phyloP scores from a whole-genome alignment of 306 rosid genomes.

The Cicer bijugum region DNA sequence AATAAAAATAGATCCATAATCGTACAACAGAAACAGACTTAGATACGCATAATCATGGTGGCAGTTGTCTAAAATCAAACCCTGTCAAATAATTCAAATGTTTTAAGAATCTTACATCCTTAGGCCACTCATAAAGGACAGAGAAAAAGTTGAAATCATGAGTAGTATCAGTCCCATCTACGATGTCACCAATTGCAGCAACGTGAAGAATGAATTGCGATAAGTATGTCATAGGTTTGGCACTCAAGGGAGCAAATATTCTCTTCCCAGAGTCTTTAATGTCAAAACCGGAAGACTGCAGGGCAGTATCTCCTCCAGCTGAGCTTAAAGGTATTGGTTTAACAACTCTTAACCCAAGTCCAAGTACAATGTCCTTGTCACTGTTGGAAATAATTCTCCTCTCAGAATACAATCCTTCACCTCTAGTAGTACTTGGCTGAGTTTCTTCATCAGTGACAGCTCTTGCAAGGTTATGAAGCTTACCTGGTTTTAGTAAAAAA shows the following conservation, averaged over 20 bases:
- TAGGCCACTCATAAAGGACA: slow-evolving; percentile 91
- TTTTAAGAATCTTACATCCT: slow-evolving; percentile 78
- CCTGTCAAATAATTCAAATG: slow-evolving; percentile 42
- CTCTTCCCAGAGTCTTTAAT: slow-evolving; percentile 83
- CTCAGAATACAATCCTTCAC: slow-evolving; percentile 72
- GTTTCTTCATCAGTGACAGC: slow-evolving; percentile 96
- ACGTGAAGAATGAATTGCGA: slow-evolving; percentile 93
- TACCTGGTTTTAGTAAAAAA: slow-evolving; percentile 62
- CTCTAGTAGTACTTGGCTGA: slow-evolving; percentile 66
- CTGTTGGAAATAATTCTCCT: slow-evolving; percentile 59
- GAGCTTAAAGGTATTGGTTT: slow-evolving; percentile 69
- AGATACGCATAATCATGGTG: slow-evolving; percentile 37
- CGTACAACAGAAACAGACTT: slow-evolving; percentile 27
- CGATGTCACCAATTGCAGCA: slow-evolving; percentile 97
- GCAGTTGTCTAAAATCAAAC: slow-evolving; percentile 31
- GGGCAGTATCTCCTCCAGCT: slow-evolving; percentile 56
- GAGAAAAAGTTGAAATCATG: slow-evolving; percentile 98
- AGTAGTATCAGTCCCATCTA: slow-evolving; percentile 97
- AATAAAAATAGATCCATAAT: slow-evolving; percentile 17
- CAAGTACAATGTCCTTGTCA: slow-evolving; percentile 78
- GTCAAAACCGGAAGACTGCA: slow-evolving; percentile 71
- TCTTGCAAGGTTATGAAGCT: slow-evolving; percentile 97
- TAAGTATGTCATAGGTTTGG: slow-evolving; percentile 82
- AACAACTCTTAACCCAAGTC: slow-evolving; percentile 81
- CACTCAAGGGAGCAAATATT: slow-evolving; percentile 77